Percentiles rank a stretch among this genome's conserved stretches.
phyloP scores from a whole-genome alignment of 2,329 filamentous ascomycete genomes.

The Aspergillus costaricaensis region DNA sequence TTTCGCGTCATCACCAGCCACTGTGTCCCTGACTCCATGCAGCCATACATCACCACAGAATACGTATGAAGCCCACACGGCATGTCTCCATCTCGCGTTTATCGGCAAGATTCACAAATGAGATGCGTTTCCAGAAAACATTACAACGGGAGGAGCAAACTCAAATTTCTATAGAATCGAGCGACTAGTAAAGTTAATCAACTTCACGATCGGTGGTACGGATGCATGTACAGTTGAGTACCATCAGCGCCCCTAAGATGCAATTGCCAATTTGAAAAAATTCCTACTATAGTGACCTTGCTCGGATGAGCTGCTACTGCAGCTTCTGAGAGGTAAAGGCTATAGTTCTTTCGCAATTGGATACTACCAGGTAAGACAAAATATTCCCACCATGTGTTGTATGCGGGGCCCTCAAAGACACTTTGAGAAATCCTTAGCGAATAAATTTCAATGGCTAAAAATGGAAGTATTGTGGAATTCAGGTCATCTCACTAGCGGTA shows the following conservation, averaged over 20 bases:
- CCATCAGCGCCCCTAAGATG: not conserved
- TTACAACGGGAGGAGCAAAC: not conserved
- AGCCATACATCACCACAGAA: not conserved
- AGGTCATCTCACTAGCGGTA: not conserved
- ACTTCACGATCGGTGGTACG: not conserved
- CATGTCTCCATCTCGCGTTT: not conserved
- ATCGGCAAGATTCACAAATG: slow-evolving; percentile 6
- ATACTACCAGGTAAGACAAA: too few species aligned
- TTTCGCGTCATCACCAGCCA: not conserved
- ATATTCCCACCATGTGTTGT: too few species aligned
- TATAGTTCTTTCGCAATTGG: too few species aligned
- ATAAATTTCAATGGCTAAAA: too few species aligned
- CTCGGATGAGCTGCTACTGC: too few species aligned
- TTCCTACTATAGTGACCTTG: too few species aligned
- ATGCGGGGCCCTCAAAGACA: too few species aligned
- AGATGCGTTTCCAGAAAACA: not conserved
- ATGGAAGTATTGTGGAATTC: not conserved
- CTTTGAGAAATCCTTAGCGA: too few species aligned
- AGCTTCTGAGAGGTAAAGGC: too few species aligned
- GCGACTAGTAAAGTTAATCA: slow-evolving; percentile 4
- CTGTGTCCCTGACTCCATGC: not conserved
- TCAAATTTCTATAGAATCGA: slow-evolving; percentile 1
- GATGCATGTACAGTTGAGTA: not conserved
- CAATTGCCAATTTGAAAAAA: not conserved
- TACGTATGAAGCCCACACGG: not conserved